A percentile compares a stretch with the other conserved stretches of the same genome.
phyloP scores from a whole-genome alignment of 805 yeast genomes.

The Saccharomycopsis fermentans region DNA sequence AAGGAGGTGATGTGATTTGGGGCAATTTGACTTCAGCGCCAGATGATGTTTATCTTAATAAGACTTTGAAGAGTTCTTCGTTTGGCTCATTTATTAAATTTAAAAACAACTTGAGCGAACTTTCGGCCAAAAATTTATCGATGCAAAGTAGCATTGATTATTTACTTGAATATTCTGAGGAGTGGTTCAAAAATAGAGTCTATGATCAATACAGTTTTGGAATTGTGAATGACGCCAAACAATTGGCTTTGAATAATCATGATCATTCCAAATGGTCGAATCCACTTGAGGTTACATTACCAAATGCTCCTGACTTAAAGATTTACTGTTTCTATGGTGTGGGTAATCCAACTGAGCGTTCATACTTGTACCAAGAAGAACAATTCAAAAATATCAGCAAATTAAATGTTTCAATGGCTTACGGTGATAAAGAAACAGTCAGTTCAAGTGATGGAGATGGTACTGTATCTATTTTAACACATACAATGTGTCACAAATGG shows the following conservation, averaged over 20 bases:
- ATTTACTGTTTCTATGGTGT: conserved; percentile 88
- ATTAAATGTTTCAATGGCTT: conserved; percentile 63
- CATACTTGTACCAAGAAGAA: conserved; percentile 75
- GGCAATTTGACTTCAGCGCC: conserved; percentile 63
- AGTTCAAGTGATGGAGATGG: conserved; percentile 92
- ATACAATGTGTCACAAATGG: conserved; percentile 89
- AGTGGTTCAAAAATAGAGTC: conserved; percentile 63
- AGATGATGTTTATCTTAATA: conserved; percentile 39
- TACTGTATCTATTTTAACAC: conserved; percentile 80
- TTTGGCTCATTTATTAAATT: conserved; percentile 72
- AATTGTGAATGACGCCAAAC: conserved; percentile 46
- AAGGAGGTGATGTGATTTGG: conserved; percentile 90
- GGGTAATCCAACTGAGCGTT: conserved; percentile 94
- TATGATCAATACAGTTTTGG: conserved; percentile 72
- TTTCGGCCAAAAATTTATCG: conserved; percentile 46
- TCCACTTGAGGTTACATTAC: conserved; percentile 85
- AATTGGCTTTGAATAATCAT: conserved; percentile 56
- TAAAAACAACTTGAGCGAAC: conserved; percentile 33
- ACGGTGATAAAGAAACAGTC: conserved; percentile 55
- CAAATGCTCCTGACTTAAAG: conserved; percentile 88
- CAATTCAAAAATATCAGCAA: conserved; percentile 39
- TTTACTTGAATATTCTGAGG: conserved; percentile 55
- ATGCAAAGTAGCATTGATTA: conserved; percentile 58
- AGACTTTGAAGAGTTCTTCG: conserved; percentile 22
- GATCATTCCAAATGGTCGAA: conserved; percentile 82